phyloP scores from a whole-genome alignment of 805 yeast genomes.

The Wickerhamiella dianesei region DNA sequence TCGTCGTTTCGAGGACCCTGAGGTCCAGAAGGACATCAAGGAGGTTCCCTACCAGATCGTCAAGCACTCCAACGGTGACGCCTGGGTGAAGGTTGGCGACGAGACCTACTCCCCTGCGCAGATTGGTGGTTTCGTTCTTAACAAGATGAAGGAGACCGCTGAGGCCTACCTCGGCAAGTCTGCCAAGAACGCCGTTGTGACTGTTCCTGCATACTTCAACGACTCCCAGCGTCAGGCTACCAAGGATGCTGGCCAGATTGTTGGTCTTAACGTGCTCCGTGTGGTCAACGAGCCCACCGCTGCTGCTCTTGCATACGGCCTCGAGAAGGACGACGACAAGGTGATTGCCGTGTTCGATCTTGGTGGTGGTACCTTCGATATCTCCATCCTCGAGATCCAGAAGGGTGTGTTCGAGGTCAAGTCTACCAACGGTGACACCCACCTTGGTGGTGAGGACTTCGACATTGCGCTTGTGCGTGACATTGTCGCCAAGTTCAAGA shows the following conservation, averaged over 20 bases:
- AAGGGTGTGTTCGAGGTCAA: slow-evolving; percentile 97
- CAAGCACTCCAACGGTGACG: slow-evolving; percentile 86
- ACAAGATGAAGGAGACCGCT: slow-evolving; percentile 98
- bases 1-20: slow-evolving; percentile 76
- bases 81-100: slow-evolving; percentile 88
- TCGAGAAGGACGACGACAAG: slow-evolving; percentile 70
- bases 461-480: slow-evolving; percentile 78
- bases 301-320: slow-evolving; percentile 90
- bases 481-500: slow-evolving; percentile 66
- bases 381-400: slow-evolving; percentile 90
- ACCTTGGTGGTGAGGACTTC: slow-evolving; percentile 86
- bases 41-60: slow-evolving; percentile 85
- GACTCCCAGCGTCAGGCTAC: slow-evolving; percentile 90
- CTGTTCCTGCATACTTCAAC: slow-evolving; percentile 83
- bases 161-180: slow-evolving; percentile 80
- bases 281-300: slow-evolving; percentile 88
- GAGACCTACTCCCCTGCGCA: slow-evolving; percentile 86
- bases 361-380: slow-evolving; percentile 98
- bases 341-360: slow-evolving; percentile 92
- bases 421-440: slow-evolving; percentile 94
- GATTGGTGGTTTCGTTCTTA: slow-evolving; percentile 83
- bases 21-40: slow-evolving; percentile 78
- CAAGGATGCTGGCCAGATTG: slow-evolving; percentile 96
- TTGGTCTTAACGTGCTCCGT: slow-evolving; percentile 79
- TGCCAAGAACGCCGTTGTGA: slow-evolving; percentile 79